Evolutionary conservation across 108 stramenopile genomes (phyloP).

Genomic region (Discostella pseudostelligera): DNA sequence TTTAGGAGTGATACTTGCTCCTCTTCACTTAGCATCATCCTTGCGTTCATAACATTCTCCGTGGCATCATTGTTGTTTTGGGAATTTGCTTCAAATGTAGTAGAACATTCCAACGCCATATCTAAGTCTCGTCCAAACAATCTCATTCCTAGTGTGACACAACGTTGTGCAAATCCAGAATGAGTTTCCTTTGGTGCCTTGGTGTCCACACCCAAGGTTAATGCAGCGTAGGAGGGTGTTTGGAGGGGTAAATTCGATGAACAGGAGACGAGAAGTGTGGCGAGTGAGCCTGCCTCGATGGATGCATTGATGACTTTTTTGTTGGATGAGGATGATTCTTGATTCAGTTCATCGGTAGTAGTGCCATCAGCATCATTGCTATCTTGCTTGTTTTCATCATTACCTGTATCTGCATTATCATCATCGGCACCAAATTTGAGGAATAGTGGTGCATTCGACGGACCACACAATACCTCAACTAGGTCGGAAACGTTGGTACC

Average conservation of each 20-base stretch:
- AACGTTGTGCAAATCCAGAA: constrained; percentile 61
- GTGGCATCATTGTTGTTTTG: background rate
- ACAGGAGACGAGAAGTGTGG: constrained; percentile 56
- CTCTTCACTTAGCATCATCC: background rate
- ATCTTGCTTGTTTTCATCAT: background rate
- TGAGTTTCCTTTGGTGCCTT: constrained; percentile 41
- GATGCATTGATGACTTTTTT: constrained; percentile 32
- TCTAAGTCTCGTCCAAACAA: constrained; percentile 66
- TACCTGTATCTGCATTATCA: constrained; percentile 6
- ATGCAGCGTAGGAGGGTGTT: constrained; percentile 75
- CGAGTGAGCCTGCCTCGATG: constrained; percentile 50
- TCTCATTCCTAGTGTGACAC: constrained; percentile 53
- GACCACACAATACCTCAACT: constrained; percentile 57
- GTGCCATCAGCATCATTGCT: constrained; percentile 1
- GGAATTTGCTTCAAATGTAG: no score
- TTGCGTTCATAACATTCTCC: background rate
- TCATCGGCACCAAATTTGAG: constrained; percentile 42
- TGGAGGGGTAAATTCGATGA: constrained; percentile 69
- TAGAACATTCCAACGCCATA: constrained; percentile 34
- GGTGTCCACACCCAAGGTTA: constrained; percentile 69
- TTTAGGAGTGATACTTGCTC: constrained; percentile 14
- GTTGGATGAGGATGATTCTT: constrained; percentile 17
- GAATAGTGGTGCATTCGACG: constrained; percentile 50
- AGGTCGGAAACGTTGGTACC: constrained; percentile 64
- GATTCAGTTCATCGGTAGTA: background rate